A percentile compares a stretch with the other conserved stretches of the same genome.
These are phyloP conservation scores for Cucumis variabilis DNA, from an alignment of 331 rosid genomes.

Conservation along the genomic window DNA sequence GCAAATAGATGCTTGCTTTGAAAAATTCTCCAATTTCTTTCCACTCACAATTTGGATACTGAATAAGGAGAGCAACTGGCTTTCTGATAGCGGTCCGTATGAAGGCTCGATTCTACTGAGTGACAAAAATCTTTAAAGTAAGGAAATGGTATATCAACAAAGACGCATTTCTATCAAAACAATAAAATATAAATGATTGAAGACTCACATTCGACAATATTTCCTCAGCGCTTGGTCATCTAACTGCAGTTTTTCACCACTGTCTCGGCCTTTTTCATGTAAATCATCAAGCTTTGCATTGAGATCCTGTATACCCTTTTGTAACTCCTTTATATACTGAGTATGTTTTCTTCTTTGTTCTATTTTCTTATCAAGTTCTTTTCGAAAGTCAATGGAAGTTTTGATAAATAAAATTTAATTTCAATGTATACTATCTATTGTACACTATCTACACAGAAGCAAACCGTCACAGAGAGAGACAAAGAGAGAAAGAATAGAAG, in stretches of 20 bases:
- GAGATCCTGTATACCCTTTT: slow-evolving; percentile 74
- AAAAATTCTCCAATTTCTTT: not conserved
- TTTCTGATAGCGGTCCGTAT: not conserved
- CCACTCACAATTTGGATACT: not conserved
- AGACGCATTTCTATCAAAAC: not conserved
- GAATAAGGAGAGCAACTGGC: no score
- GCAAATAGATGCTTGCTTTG: not conserved
- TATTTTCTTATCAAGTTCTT: slow-evolving; percentile 74
- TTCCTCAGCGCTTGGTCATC: slow-evolving; percentile 71
- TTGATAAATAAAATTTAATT: no score
- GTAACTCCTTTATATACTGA: slow-evolving; percentile 55
- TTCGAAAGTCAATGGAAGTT: no score
- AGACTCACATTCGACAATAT: slow-evolving; percentile 90
- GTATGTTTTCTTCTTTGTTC: slow-evolving; percentile 74
- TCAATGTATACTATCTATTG: no score
- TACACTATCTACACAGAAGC: no score
- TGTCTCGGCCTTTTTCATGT: slow-evolving; percentile 67
- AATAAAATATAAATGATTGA: not conserved
- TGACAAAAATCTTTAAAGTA: not conserved
- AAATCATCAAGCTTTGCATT: slow-evolving; percentile 63
- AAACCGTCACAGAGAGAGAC: no score
- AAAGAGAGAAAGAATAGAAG: no score
- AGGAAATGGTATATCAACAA: not conserved
- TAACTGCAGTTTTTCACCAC: slow-evolving; percentile 67
- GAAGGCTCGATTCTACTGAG: not conserved